A percentile compares a stretch with the other conserved stretches of the same genome.
phyloP scores from a whole-genome alignment of 352 stramenopile species.

The Pythium chondricola region DNA sequence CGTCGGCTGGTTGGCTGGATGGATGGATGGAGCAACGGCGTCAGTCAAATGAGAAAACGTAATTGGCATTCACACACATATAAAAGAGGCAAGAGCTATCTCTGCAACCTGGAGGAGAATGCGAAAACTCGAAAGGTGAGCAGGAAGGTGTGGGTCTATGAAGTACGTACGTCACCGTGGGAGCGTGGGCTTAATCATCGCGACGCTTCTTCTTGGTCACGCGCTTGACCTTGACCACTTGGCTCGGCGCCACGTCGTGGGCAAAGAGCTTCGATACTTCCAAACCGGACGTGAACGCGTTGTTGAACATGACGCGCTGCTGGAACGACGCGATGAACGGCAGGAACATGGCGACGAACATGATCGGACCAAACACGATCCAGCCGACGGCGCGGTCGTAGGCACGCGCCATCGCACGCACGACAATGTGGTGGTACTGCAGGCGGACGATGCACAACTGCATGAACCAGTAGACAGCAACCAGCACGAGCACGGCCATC shows the following conservation, averaged over 20 bases:
- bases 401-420: slow-evolving; percentile 59
- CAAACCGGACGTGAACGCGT: slow-evolving; percentile 81
- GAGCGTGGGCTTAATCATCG: slow-evolving; percentile 52
- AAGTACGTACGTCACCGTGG: slow-evolving; percentile 1
- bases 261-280: slow-evolving; percentile 87
- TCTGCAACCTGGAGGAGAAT: background rate
- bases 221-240: slow-evolving; percentile 84
- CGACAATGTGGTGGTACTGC: slow-evolving; percentile 83
- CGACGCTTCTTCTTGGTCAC: slow-evolving; percentile 83
- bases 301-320: slow-evolving; percentile 89
- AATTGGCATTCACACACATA: slow-evolving; percentile 26
- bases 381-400: slow-evolving; percentile 79
- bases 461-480: slow-evolving; percentile 86
- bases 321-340: slow-evolving; percentile 85
- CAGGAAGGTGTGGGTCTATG: slow-evolving; percentile 1
- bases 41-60: slow-evolving; percentile 12
- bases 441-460: slow-evolving; percentile 69
- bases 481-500: slow-evolving; percentile 56
- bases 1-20: too few species aligned
- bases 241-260: slow-evolving; percentile 71
- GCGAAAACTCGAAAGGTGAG: too few species aligned
- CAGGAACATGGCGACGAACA: slow-evolving; percentile 87
- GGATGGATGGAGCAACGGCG: too few species aligned
- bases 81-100: background rate
- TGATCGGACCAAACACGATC: slow-evolving; percentile 86